Percentiles rank a stretch among this genome's conserved stretches.
These are phyloP conservation scores for Agaricus blazei DNA, from an alignment of 768 basidiomycete species.

Conservation along the genomic window DNA sequence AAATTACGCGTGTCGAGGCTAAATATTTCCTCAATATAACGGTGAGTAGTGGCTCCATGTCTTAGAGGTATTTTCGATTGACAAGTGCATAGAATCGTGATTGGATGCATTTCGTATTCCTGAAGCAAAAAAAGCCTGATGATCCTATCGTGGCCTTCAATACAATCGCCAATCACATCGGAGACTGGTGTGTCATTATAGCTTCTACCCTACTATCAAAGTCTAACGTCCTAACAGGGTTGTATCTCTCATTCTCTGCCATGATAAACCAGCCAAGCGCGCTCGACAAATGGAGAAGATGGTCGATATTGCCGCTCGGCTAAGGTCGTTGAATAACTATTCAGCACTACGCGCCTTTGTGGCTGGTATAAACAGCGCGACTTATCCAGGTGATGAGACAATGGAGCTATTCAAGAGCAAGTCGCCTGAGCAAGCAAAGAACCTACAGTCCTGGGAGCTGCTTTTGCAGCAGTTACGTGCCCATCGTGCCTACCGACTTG, in stretches of 20 bases:
- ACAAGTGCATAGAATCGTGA: conserved; percentile 60
- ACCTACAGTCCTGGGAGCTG: conserved; percentile 77
- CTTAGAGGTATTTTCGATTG: conserved; percentile 8
- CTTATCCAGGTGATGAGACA: conserved; percentile 71
- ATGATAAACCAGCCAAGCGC: conserved; percentile 70
- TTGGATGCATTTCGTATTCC: conserved; percentile 78
- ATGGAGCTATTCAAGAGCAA: conserved; percentile 68
- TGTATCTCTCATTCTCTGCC: conserved; percentile 83
- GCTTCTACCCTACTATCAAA: neutral
- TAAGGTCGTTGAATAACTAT: conserved; percentile 88
- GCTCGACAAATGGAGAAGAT: conserved; percentile 86
- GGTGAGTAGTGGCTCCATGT: conserved; percentile 35
- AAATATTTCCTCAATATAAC: conserved; percentile 70
- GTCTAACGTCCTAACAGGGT: conserved; percentile 50
- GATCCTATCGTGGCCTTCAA: conserved; percentile 76
- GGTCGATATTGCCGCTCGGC: conserved; percentile 72
- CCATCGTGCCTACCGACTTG: conserved; percentile 89
- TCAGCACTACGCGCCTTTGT: conserved; percentile 89
- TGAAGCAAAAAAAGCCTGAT: conserved; percentile 60
- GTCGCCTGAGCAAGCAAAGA: conserved; percentile 67
- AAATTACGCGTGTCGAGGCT: conserved; percentile 75
- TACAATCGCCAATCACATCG: conserved; percentile 75
- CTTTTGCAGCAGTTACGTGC: conserved; percentile 77
- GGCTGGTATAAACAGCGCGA: conserved; percentile 86
- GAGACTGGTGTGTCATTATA: conserved; percentile 61